Base-by-base conservation (phyloP, 495 filamentous ascomycete genomes). In the Penicillium paxilli region DNA sequence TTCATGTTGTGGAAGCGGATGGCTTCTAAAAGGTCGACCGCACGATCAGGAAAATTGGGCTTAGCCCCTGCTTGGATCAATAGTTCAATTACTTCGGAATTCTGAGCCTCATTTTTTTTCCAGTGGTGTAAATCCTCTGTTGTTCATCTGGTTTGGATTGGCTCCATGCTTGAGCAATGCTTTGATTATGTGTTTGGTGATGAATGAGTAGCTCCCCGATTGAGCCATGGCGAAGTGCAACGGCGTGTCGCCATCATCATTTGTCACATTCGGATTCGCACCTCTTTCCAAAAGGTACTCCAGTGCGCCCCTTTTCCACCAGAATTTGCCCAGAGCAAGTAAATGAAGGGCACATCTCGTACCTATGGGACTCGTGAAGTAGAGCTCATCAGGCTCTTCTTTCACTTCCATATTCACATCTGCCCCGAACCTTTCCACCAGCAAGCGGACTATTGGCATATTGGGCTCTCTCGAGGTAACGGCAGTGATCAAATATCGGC, bases 61-160 rank as follows among this genome's bases (percentile, higher is more conserved):
- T 51, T 38, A 11, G 33, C 52, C 25, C 44, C 42, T 10, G 22
- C 37, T 26, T 37, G 49, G 69, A 83, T 8, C 11, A 53, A 42
- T 5, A 45, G 38, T 20, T 53, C 14, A 37, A 33, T 25, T 16
- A 53, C 32, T 23, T 53, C 50, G 2, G 50, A 12, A 6, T 53
- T 28, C 4, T 12, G 4, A 30, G 46, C 38, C 14, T 52, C n/a
- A n/a, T n/a, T 10, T 46, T 30, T 37, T 32, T 20, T 53, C 41
- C 21, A 53, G 35, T 8, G 50, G 50, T 5, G 41, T 11, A 33
- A 46, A 6, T 3, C 50, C 50, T n/a, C 16, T 35, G 12, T 46
- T 17, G 37, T 53, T 42, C 3, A 41, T 19, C 14, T 35, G n/a
- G 14, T 53, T 53, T 3, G 50, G 50, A 20, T 53, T 23, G 22